Conservation (phyloP, 805 yeast genomes). For the Isabelozyma rhagii region DNA sequence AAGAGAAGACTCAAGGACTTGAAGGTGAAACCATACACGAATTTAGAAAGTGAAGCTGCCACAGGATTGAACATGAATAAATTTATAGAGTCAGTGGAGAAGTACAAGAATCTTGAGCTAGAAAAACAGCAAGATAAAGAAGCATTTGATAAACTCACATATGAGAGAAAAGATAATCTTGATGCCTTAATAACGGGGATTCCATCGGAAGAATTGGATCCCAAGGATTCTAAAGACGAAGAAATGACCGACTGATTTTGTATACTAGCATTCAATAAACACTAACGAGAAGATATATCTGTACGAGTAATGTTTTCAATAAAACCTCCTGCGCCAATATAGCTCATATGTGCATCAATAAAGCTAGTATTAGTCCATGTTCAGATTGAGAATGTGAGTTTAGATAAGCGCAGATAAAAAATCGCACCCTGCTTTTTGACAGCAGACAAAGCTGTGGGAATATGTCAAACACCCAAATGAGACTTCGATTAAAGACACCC, state of each 20-base stretch:
- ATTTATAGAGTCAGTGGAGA: slow-evolving; percentile 62
- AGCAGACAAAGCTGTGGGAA: not conserved
- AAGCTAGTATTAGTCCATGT: too few relatives aligned
- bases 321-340: too few relatives aligned
- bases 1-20: slow-evolving; percentile 80
- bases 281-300: not conserved
- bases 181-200: slow-evolving; percentile 34
- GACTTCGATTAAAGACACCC: not conserved
- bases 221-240: slow-evolving; percentile 4
- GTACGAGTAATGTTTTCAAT: too few relatives aligned
- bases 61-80: slow-evolving; percentile 72
- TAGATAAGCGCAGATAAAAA: too few relatives aligned
- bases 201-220: slow-evolving; percentile 12
- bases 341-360: too few relatives aligned
- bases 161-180: slow-evolving; percentile 36
- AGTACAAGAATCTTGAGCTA: slow-evolving; percentile 47
- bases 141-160: slow-evolving; percentile 31
- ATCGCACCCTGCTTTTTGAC: too few relatives aligned
- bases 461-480: not conserved
- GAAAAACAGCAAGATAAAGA: slow-evolving; percentile 42
- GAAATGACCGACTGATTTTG: slow-evolving; percentile 13
- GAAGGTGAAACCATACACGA: slow-evolving; percentile 77
- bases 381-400: too few relatives aligned
- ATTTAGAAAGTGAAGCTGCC: slow-evolving; percentile 88
- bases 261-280: not conserved